Evolutionary conservation across 208 protist species (phyloP).

Genomic region (Angomonas ambiguus): DNA sequence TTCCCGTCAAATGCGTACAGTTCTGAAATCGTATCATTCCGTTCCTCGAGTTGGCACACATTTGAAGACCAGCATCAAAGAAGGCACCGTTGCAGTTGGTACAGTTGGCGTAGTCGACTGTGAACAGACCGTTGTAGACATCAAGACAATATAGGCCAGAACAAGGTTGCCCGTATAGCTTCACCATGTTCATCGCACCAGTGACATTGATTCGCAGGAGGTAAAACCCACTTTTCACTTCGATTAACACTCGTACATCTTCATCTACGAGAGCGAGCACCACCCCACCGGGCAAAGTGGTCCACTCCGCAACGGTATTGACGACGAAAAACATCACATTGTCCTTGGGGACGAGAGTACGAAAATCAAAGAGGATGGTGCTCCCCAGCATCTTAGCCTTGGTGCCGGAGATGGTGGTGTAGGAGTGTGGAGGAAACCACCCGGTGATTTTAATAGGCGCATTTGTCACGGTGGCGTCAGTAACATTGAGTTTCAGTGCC

Average conservation of each 20-base stretch:
- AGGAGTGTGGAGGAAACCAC: neutral
- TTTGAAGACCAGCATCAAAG: neutral
- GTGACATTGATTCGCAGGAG: neutral
- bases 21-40: neutral
- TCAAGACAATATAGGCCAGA: neutral
- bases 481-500: neutral
- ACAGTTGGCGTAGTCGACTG: neutral
- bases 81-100: neutral
- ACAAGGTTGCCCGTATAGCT: neutral
- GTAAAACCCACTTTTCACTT: neutral
- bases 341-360: neutral
- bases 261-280: neutral
- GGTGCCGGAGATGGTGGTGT: neutral
- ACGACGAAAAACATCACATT: neutral
- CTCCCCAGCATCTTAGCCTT: neutral
- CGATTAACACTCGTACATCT: neutral
- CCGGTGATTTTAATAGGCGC: neutral
- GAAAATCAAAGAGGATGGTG: constrained; percentile 3
- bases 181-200: neutral
- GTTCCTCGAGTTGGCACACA: neutral
- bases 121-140: neutral
- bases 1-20: neutral
- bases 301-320: neutral
- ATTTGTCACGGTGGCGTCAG: neutral
- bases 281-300: neutral